phyloP scores from a whole-genome alignment of 106 monocot species.

The Apostasia shenzhenica region DNA sequence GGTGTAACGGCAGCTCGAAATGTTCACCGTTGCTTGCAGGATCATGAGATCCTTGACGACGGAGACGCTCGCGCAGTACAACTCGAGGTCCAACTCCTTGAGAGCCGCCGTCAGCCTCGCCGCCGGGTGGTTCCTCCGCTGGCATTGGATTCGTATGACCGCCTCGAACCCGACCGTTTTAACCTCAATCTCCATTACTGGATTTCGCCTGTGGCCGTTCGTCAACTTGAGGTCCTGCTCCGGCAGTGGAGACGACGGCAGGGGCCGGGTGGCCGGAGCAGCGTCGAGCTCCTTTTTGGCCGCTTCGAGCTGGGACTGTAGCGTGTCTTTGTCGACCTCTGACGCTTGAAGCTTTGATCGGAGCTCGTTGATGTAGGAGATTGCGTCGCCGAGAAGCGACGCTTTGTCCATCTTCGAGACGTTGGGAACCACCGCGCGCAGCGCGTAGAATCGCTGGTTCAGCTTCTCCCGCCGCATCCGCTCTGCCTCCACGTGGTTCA shows the following conservation, averaged over 20 bases:
- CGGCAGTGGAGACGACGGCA: neutral
- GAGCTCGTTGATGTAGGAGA: conserved; percentile 46
- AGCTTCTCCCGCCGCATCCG: conserved; percentile 34
- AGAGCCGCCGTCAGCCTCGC: conserved; percentile 49
- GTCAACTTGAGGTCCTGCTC: conserved; percentile 7
- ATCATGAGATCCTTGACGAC: conserved; percentile 61
- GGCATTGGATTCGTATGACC: conserved; percentile 41
- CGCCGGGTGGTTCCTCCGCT: conserved; percentile 41
- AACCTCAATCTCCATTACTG: conserved; percentile 36
- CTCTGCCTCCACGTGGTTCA: conserved; percentile 46
- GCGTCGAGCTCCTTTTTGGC: conserved; percentile 18
- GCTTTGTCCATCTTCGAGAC: conserved; percentile 49
- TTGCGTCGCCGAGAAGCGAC: conserved; percentile 36
- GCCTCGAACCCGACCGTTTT: conserved; percentile 46
- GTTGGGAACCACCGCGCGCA: conserved; percentile 41
- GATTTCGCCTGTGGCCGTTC: conserved; percentile 7
- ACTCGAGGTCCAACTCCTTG: conserved; percentile 41
- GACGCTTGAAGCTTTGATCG: conserved; percentile 18
- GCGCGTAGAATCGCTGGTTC: conserved; percentile 42
- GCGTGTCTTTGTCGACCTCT: conserved; percentile 23
- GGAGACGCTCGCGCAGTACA: conserved; percentile 51
- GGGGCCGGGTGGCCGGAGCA: neutral
- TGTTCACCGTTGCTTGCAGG: conserved; percentile 58
- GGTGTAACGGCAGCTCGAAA: conserved; percentile 19
- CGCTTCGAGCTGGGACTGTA: conserved; percentile 25